Conservation (phyloP, 495 filamentous ascomycete species). For the Corynascus novoguineensis region DNA sequence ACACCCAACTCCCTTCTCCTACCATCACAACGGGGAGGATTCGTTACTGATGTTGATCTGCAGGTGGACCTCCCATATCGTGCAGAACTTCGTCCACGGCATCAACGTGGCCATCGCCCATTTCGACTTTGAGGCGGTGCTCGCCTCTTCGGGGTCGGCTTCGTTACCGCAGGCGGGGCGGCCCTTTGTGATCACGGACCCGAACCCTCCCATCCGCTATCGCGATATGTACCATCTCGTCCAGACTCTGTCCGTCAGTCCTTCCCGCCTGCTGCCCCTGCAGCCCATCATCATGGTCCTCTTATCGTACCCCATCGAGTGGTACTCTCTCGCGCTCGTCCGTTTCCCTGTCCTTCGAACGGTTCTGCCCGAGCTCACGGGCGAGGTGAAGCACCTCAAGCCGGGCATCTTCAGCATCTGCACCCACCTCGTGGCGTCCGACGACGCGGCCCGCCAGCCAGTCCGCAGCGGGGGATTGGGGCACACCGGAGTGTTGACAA, state of each 20-base stretch:
- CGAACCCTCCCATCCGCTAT: conserved; percentile 40
- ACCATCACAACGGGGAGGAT: not conserved
- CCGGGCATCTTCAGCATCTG: conserved; percentile 50
- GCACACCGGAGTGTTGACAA: conserved; percentile 46
- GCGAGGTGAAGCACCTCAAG: conserved; percentile 47
- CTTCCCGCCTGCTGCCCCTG: conserved; percentile 31
- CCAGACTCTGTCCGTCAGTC: conserved; percentile 27
- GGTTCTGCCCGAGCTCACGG: conserved; percentile 38
- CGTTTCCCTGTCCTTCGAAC: conserved; percentile 37
- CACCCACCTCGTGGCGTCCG: conserved; percentile 47
- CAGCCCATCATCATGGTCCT: conserved; percentile 44
- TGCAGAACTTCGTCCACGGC: conserved; percentile 54
- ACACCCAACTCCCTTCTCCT: conserved; percentile 3
- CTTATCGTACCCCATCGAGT: conserved; percentile 45
- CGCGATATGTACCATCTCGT: conserved; percentile 21
- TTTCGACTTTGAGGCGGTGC: conserved; percentile 48
- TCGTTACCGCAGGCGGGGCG: conserved; percentile 36
- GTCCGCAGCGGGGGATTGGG: conserved; percentile 48
- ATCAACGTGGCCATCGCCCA: conserved; percentile 55
- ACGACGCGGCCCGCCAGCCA: conserved; percentile 38
- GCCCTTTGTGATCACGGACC: conserved; percentile 36
- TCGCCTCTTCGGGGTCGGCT: conserved; percentile 19
- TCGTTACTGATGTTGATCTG: conserved; percentile 2
- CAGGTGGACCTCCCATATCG: conserved; percentile 47
- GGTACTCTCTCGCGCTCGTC: conserved; percentile 42